Percentiles rank a stretch among this genome's conserved stretches.
Evolutionary conservation across 1,284 basidiomycete species (phyloP).

Genomic region (Rhizopogon parksii): DNA sequence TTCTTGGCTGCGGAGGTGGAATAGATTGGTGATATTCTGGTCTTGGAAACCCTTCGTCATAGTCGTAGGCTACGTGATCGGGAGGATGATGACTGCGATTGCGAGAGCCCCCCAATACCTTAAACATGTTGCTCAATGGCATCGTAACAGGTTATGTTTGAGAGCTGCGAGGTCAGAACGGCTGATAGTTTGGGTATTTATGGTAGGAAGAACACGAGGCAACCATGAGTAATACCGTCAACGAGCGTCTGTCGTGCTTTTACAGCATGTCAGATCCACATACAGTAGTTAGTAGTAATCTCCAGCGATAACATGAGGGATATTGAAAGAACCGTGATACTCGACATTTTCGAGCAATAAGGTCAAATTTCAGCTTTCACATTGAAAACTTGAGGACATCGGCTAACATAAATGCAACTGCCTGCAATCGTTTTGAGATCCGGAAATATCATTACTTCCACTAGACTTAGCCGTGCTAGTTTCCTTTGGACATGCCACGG

Average conservation of each 20-base stretch:
- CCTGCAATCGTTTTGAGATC: background rate
- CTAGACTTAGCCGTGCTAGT: background rate
- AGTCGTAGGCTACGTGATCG: slow-evolving; percentile 24
- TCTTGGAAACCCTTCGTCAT: slow-evolving; percentile 27
- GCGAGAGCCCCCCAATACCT: slow-evolving; percentile 30
- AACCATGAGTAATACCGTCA: slow-evolving; percentile 10
- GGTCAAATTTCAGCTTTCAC: background rate
- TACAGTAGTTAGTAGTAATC: background rate
- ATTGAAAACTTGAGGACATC: background rate
- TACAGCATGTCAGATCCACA: background rate
- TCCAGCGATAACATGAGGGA: background rate
- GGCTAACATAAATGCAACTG: background rate
- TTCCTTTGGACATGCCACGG: background rate
- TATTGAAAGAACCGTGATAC: background rate
- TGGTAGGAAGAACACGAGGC: slow-evolving; percentile 25
- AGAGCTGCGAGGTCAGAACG: slow-evolving; percentile 12
- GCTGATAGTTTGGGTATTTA: slow-evolving; percentile 21
- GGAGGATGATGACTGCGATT: slow-evolving; percentile 23
- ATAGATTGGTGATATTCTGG: slow-evolving; percentile 18
- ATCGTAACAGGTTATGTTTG: slow-evolving; percentile 22
- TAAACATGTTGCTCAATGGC: slow-evolving; percentile 32
- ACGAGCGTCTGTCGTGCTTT: background rate
- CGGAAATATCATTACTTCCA: background rate
- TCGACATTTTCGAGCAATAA: background rate
- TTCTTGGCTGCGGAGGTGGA: background rate